Percentiles rank a stretch among this genome's conserved stretches.
phyloP scores from a whole-genome alignment of 495 filamentous ascomycete species.

The Neurospora pannonica region DNA sequence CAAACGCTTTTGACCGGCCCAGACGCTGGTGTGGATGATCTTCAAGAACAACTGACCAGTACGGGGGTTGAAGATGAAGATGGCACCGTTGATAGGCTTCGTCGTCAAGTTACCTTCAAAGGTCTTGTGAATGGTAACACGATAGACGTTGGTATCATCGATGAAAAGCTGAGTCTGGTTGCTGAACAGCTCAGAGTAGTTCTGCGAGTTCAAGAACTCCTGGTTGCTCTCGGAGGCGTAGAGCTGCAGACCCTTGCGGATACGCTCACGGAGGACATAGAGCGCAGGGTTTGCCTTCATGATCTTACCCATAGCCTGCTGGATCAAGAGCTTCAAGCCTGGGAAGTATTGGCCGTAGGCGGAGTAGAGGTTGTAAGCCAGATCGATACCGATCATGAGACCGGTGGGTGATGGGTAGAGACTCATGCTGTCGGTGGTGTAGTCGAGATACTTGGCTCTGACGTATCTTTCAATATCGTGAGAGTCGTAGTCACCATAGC shows the following conservation, averaged over 20 bases:
- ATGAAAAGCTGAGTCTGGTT: conserved; percentile 99
- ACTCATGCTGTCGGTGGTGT: conserved; percentile 98
- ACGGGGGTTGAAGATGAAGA: conserved; percentile 99
- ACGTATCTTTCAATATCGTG: conserved; percentile 98
- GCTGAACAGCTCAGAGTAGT: conserved; percentile 98
- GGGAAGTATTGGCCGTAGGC: conserved; percentile 99
- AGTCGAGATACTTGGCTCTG: conserved; percentile 96
- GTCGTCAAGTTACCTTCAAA: conserved; percentile 99
- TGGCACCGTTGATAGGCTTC: conserved; percentile 98
- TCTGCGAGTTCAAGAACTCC: conserved; percentile 98
- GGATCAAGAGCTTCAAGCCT: conserved; percentile 88
- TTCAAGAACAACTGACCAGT: conserved; percentile 98
- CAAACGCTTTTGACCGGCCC: conserved; percentile 98
- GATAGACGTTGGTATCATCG: conserved; percentile 98
- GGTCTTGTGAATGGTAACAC: conserved; percentile 99
- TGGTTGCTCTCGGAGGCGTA: conserved; percentile 99
- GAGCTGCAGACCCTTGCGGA: conserved; percentile 94
- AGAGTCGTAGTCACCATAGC: conserved; percentile 98
- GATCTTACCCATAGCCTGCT: conserved; percentile 98
- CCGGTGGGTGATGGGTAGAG: conserved; percentile 98
- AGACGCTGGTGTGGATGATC: conserved; percentile 99
- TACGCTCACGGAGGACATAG: conserved; percentile 95
- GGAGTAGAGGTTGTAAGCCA: conserved; percentile 97
- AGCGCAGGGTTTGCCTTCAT: conserved; percentile 99
- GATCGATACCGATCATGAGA: conserved; percentile 95